phyloP scores from a whole-genome alignment of 805 yeast genomes.

The Candida boleticola region DNA sequence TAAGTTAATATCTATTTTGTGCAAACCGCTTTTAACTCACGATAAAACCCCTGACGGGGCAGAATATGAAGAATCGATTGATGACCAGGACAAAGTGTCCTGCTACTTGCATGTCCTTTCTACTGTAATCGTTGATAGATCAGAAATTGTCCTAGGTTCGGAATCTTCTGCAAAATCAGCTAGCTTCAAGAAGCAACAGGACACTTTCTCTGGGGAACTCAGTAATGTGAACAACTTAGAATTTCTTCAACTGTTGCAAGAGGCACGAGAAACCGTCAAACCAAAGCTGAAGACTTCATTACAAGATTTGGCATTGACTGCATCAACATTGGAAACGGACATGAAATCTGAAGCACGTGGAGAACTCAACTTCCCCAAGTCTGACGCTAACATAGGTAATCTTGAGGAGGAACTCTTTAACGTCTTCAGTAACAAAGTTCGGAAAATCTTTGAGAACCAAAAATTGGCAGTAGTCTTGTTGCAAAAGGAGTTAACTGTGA shows the following conservation, averaged over 20 bases:
- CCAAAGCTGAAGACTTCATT: constrained; percentile 30
- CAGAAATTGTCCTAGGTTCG: constrained; percentile 37
- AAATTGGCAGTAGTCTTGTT: constrained; percentile 37
- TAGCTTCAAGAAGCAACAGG: constrained; percentile 17
- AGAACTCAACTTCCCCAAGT: constrained; percentile 9
- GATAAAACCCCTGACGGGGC: constrained; percentile 63
- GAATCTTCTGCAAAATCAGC: constrained; percentile 19
- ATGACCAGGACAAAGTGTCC: constrained; percentile 70
- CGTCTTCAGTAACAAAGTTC: constrained; percentile 19
- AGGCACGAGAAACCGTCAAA: constrained; percentile 21
- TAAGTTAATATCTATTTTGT: constrained; percentile 41
- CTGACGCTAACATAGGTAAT: constrained; percentile 7
- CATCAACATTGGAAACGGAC: constrained; percentile 26
- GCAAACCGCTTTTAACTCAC: constrained; percentile 45
- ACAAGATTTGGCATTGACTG: constrained; percentile 28
- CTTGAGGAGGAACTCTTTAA: constrained; percentile 19
- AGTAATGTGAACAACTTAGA: constrained; percentile 23
- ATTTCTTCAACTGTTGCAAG: constrained; percentile 24
- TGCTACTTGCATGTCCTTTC: constrained; percentile 53
- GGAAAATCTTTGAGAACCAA: constrained; percentile 41
- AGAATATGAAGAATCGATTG: constrained; percentile 74
- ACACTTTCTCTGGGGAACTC: constrained; percentile 22
- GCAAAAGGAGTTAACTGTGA: constrained; percentile 48
- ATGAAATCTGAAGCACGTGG: constrained; percentile 21
- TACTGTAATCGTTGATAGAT: constrained; percentile 35